phyloP scores from a whole-genome alignment of 2,329 filamentous ascomycete species.

The Talaromyces sp. region DNA sequence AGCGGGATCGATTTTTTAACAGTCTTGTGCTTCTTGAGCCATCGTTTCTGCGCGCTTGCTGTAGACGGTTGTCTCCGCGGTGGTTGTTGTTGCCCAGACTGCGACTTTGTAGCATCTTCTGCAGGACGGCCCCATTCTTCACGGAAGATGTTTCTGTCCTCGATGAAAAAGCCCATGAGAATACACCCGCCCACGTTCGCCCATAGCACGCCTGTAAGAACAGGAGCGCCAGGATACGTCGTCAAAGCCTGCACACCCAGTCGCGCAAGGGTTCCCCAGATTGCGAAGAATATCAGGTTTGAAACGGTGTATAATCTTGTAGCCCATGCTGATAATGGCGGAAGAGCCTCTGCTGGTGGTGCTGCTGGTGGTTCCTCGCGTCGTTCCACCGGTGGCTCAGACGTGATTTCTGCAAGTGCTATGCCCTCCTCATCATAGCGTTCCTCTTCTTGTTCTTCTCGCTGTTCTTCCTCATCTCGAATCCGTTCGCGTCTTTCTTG shows the following conservation, averaged over 20 bases:
- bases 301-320: conserved; percentile 70
- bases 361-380: background rate
- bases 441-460: background rate
- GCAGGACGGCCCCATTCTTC: conserved; percentile 56
- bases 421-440: background rate
- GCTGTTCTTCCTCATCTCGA: background rate
- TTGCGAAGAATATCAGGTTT: conserved; percentile 79
- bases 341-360: conserved; percentile 18
- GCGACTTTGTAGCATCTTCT: conserved; percentile 31
- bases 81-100: background rate
- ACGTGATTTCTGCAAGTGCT: conserved; percentile 16
- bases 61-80: conserved; percentile 7
- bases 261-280: conserved; percentile 78
- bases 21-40: conserved; percentile 54
- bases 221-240: conserved; percentile 71
- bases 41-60: conserved; percentile 35
- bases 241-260: conserved; percentile 77
- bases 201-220: conserved; percentile 75
- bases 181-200: conserved; percentile 80
- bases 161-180: conserved; percentile 78
- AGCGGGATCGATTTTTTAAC: conserved; percentile 83
- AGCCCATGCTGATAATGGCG: conserved; percentile 46
- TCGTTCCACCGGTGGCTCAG: conserved; percentile 11
- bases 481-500: background rate
- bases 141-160: conserved; percentile 73